phyloP scores from a whole-genome alignment of 139 green algal genomes.

The Desmodesmus armatus region DNA sequence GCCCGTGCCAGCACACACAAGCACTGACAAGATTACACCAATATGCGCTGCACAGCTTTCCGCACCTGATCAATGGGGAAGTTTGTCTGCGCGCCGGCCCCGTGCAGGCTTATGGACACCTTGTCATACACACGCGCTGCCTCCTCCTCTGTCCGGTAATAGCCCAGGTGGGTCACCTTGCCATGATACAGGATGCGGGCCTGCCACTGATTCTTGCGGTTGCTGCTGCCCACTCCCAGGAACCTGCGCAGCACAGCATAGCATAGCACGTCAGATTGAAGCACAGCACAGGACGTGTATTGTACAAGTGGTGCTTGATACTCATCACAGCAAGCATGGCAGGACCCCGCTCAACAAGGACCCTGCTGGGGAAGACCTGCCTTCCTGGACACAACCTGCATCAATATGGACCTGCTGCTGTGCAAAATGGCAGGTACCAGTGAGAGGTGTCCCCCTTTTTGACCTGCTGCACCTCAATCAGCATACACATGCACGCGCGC shows the following conservation, averaged over 20 bases:
- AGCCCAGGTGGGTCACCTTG: slow-evolving; percentile 77
- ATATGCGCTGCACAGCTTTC: no score
- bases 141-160: slow-evolving; percentile 81
- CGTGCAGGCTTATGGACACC: slow-evolving; percentile 69
- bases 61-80: slow-evolving; percentile 67
- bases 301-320: not conserved
- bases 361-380: no score
- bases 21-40: no score
- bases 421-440: not conserved
- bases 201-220: slow-evolving; percentile 87
- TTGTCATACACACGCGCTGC: slow-evolving; percentile 81
- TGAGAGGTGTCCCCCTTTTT: no score
- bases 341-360: no score
- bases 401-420: not conserved
- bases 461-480: no score
- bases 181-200: slow-evolving; percentile 83
- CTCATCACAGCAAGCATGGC: no score
- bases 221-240: slow-evolving; percentile 80
- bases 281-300: no score
- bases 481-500: no score
- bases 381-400: no score
- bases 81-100: slow-evolving; percentile 73
- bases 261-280: not conserved
- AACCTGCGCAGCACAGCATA: slow-evolving; percentile 44
- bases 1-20: no score